A percentile compares a stretch with the other conserved stretches of the same genome.
These are phyloP conservation scores for Talaromyces adpressus DNA, from an alignment of 495 filamentous ascomycete species.

Conservation along the genomic window DNA sequence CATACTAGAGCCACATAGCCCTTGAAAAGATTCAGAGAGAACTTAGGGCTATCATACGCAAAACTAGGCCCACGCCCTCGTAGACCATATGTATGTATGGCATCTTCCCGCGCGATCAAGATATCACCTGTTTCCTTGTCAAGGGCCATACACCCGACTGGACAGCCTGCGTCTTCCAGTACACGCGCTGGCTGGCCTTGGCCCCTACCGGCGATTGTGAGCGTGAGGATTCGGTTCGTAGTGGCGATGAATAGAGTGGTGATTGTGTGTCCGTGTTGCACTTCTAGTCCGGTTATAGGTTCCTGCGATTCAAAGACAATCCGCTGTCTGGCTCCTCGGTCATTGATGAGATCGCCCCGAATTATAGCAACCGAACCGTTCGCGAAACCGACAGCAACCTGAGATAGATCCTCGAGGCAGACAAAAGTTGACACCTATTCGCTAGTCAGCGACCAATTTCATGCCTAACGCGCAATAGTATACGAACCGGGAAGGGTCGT, in stretches of 20 bases:
- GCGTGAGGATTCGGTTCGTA: conserved; percentile 77
- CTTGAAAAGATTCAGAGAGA: conserved; percentile 68
- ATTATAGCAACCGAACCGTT: conserved; percentile 93
- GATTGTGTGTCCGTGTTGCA: conserved; percentile 37
- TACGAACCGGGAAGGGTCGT: conserved; percentile 78
- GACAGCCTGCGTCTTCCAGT: conserved; percentile 84
- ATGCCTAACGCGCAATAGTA: not conserved
- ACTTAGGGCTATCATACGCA: conserved; percentile 87
- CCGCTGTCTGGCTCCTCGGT: conserved; percentile 90
- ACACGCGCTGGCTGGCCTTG: conserved; percentile 84
- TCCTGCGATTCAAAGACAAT: conserved; percentile 97
- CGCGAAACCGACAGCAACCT: conserved; percentile 90
- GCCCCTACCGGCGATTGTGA: conserved; percentile 77
- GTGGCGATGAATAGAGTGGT: conserved; percentile 89
- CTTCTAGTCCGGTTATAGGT: conserved; percentile 82
- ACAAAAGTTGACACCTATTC: conserved; percentile 84
- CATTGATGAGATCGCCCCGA: conserved; percentile 89
- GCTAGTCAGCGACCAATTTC: not conserved
- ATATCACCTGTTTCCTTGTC: conserved; percentile 75
- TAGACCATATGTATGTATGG: conserved; percentile 83
- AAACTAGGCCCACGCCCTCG: conserved; percentile 81
- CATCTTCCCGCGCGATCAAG: conserved; percentile 86
- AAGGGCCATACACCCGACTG: conserved; percentile 84
- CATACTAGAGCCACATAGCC: conserved; percentile 86
- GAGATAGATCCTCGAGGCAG: conserved; percentile 75